These are phyloP conservation scores for Globisporangium megalacanthum DNA, from an alignment of 352 stramenopile genomes.

Conservation along the genomic window DNA sequence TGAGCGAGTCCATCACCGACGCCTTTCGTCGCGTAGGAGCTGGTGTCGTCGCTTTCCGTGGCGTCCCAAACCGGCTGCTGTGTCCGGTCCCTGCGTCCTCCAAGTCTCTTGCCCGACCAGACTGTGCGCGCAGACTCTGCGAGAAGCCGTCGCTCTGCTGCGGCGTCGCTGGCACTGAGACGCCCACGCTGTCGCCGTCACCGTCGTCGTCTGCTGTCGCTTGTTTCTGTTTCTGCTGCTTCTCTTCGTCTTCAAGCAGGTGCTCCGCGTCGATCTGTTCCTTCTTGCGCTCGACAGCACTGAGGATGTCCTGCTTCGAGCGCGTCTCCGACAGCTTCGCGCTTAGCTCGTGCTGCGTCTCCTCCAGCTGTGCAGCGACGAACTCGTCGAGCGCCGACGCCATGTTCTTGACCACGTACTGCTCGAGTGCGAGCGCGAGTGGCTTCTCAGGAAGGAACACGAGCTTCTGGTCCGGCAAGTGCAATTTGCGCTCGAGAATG, in stretches of 20 bases:
- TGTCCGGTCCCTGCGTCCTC: conserved; percentile 6
- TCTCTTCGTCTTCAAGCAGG: conserved; percentile 44
- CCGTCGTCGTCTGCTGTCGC: conserved; percentile 16
- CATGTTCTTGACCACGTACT: conserved; percentile 83
- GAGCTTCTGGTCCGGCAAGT: conserved; percentile 60
- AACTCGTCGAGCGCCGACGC: conserved; percentile 74
- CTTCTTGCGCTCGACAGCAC: conserved; percentile 64
- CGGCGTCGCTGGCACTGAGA: conserved; percentile 1
- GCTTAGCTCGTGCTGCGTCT: conserved; percentile 63
- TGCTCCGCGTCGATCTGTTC: conserved; percentile 49
- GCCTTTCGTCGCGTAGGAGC: not conserved
- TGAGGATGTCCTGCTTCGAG: conserved; percentile 59
- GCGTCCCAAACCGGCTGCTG: conserved; percentile 21
- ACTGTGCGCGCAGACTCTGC: conserved; percentile 20
- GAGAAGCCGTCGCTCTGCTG: conserved; percentile 11
- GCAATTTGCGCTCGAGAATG: conserved; percentile 60
- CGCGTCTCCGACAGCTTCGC: conserved; percentile 34
- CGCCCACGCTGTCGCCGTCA: conserved; percentile 9
- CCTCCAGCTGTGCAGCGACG: conserved; percentile 55
- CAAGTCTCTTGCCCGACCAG: not conserved
- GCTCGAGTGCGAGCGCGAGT: conserved; percentile 63
- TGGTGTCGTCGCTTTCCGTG: conserved; percentile 7
- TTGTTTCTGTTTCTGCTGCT: not conserved
- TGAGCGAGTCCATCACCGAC: conserved; percentile 6
- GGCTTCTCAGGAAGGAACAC: conserved; percentile 69